Evolutionary conservation across 306 rosid genomes (phyloP), one percentile per base, ranked within the genome.

Genomic region (Prosopis cineraria): DNA sequence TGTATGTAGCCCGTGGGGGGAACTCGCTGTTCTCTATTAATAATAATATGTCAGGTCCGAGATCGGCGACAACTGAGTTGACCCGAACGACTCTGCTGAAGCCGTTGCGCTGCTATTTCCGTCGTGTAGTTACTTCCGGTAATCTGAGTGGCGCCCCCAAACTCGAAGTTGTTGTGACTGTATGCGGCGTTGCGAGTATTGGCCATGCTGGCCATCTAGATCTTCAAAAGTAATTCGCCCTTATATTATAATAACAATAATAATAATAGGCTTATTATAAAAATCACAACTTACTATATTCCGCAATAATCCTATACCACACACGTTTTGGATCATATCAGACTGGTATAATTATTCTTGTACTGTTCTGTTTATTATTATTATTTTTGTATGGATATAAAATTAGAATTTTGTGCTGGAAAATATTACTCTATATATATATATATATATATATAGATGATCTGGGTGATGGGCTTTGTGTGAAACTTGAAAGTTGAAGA

Each of bases 71-170:
- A 86, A 85, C 43, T 86, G 95, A 39, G 89, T 79, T 73, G 90
- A 79, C 77, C 92, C 98, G 58, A 89, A 91, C 16, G 97, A 90
- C 64, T 89, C 95, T 2, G 94, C 89, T 0, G 96, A 89, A 20
- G 86, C 87, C 0, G 73, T 88, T 1, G 91, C 86, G 78, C 91
- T 84, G 11, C 93, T 91, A 14, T 89, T 90, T 91, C 98, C 10
- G 91, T 85, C 4, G 96, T 84, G 75, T 89, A 84, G 20, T 60
- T 60, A 76, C 90, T 86, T 5, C 78, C 85, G 3, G 87, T 82
- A 4, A 74, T 59, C n/a, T 74, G 78, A 10, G 86, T 37, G 30
- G 60, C 30, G 75, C 70, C 68, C 30, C 73, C 40, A 53, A 83
- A 72, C 22, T 78, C 81, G 75, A 53, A 68, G 50, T 40, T 74